Evolutionary conservation across 768 basidiomycete species (phyloP), one percentile per base, ranked within the genome.

Genomic region (Leccinellum albellum): DNA sequence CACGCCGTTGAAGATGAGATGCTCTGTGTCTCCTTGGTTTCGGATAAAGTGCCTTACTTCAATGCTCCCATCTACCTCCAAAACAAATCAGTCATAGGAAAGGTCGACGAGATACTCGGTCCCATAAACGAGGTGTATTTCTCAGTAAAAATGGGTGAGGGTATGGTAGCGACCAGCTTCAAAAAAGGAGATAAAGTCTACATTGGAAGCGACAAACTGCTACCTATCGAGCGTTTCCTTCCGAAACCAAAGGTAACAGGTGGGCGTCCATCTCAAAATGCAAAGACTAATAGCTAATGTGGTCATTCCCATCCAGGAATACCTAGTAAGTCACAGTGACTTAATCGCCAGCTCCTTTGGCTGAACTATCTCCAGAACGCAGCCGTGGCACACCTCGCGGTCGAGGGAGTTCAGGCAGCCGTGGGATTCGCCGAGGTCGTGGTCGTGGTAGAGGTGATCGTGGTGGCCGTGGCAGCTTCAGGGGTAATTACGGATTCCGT

Each of bases 101-200:
- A 97, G 76, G 89, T 99, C 42, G 97, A 99, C 74, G 97, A 99
- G 74, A 98, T 99, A 64, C 83, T 99, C n/a, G 97, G 97, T 3
- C 96, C 97, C 15, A 95, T 99, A 72, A 99, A 97, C 70, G 94
- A 98, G 71, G 94, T 98, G 57, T 98, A 86, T 75, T 98, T 99
- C 70, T 95, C 94, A 3, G 82, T 99, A 62, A 99, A 98, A 79
- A 97, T 98, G 89, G 84, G 87, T 20, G 88, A 91, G 56, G 97
- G 97, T 31, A 94, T 98, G 88, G 85, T 95, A 49, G 95, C 97
- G 8, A 88, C 77, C 63, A 94, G 91, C 71, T 99, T 99, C 77
- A 91, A 96, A 76, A 91, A 89, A 68, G 97, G 97, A 46, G 97
- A 99, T 78, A 98, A 96, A 71, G 91, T 99, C 45, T 99, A 91